Conservation (phyloP, 768 basidiomycete species). For the Clitopilus hobsonii region DNA sequence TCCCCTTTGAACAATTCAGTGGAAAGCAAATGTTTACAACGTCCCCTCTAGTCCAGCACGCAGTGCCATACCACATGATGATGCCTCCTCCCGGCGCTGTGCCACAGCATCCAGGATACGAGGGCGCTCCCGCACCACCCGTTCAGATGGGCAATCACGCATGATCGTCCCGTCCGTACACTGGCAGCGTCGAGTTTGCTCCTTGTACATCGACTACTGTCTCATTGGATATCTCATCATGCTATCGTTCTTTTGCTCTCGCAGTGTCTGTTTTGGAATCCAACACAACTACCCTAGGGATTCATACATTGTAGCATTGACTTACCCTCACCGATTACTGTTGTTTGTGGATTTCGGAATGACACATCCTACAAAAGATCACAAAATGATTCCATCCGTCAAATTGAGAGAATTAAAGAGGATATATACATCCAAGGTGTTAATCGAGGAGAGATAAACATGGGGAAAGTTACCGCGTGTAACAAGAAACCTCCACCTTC, state of each 20-base stretch:
- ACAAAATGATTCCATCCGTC: no score
- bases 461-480: constrained; percentile 14
- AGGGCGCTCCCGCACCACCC: constrained; percentile 61
- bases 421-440: no score
- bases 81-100: constrained; percentile 74
- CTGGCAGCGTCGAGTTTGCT: neutral
- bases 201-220: neutral
- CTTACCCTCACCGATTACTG: constrained; percentile 19
- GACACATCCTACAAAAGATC: constrained; percentile 16
- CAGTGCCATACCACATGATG: constrained; percentile 89
- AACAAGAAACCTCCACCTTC: constrained; percentile 67
- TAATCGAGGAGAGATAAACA: no score
- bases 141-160: constrained; percentile 79
- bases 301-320: constrained; percentile 11
- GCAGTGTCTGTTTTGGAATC: neutral
- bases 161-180: constrained; percentile 26
- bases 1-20: constrained; percentile 16
- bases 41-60: constrained; percentile 66
- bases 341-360: constrained; percentile 33
- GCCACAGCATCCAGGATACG: constrained; percentile 65
- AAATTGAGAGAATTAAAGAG: no score
- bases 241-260: neutral
- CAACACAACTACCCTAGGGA: constrained; percentile 5
- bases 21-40: constrained; percentile 22
- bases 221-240: neutral